Base-by-base conservation (phyloP, 495 filamentous ascomycete species). In the Clohesyomyces aquaticus region DNA sequence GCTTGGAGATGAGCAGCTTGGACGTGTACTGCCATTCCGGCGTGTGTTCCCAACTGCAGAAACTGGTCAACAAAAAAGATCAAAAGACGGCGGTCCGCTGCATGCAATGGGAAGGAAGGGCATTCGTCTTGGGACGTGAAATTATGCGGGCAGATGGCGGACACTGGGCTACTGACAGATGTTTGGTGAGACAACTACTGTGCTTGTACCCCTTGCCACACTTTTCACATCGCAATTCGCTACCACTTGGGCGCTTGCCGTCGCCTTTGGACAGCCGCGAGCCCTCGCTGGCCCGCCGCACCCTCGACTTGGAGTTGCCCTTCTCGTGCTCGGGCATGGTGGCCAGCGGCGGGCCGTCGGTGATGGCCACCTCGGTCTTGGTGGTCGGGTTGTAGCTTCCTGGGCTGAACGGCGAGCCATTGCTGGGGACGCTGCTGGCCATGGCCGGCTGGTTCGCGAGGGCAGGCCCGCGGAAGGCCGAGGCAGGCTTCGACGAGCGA, bases 171-270 rank as follows among this genome's bases (percentile, higher is more conserved):
- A 97, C 94, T 87, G 88, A 98, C 94, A 97, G 91, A 88, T 98
- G 94, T 86, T 98, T 98, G 76, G 91, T 94, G 82, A 98, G 87
- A 88, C 94, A 98, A 83, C 95, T 98, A 87, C 93, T 93, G 85
- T 98, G 94, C 88, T 98, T 98, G 87, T 98, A 98, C 79, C 91
- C 92, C 83, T 98, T 98, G 77, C 94, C 94, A 82, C 94, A 98
- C 78, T 90, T 94, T 73, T 97, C 93, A 80, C 94, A 98, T 78
- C 90, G 89, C 72, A 98, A 83, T 74, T 97, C 93, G 69, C 86
- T 85, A 70, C 86, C 83, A 73, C 80, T 88, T 75, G 79, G 79
- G 75, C 86, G 88, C 75, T 87, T 91, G 70, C 84, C 85, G 66
- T 91, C 90, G 63, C 78, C 81, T 77, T 91, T 94, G 69, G 80